These are phyloP conservation scores for Pittosporum tobira DNA, from an alignment of 129 eudicot genomes.

Conservation along the genomic window DNA sequence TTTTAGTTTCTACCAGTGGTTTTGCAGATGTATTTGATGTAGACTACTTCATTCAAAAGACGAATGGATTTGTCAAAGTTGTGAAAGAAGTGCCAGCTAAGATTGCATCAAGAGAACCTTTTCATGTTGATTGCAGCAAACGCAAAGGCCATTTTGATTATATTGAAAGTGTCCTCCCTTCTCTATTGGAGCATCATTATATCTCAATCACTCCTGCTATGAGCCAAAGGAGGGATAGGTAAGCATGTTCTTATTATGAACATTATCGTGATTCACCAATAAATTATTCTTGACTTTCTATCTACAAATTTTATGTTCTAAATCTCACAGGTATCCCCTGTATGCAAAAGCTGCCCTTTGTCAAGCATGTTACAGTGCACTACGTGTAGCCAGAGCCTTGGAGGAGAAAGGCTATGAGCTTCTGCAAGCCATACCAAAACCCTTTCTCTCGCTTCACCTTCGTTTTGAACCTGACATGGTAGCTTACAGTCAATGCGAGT, in stretches of 20 bases:
- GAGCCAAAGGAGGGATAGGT: slow-evolving; percentile 99
- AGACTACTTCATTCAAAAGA: slow-evolving; percentile 74
- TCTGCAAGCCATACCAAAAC: slow-evolving; percentile 85
- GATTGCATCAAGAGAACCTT: slow-evolving; percentile 72
- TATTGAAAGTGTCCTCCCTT: slow-evolving; percentile 74
- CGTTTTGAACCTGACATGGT: slow-evolving; percentile 99
- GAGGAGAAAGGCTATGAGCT: slow-evolving; percentile 74
- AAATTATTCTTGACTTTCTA: not conserved
- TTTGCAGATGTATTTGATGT: slow-evolving; percentile 94
- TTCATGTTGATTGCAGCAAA: slow-evolving; percentile 86
- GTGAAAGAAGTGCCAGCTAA: slow-evolving; percentile 77
- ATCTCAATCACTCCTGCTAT: slow-evolving; percentile 93
- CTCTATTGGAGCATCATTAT: slow-evolving; percentile 67
- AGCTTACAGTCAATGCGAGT: slow-evolving; percentile 94
- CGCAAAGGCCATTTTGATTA: slow-evolving; percentile 97
- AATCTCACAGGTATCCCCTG: slow-evolving; percentile 64
- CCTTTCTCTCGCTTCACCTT: slow-evolving; percentile 92
- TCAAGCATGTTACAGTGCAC: slow-evolving; percentile 89
- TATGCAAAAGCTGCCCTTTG: slow-evolving; percentile 91
- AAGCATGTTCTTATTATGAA: slow-evolving; percentile 3
- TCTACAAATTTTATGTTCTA: not conserved
- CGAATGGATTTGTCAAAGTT: slow-evolving; percentile 59
- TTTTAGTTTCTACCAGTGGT: slow-evolving; percentile 43
- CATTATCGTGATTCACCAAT: not conserved
- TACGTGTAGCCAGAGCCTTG: slow-evolving; percentile 50